Evolutionary conservation across 169 alveolate genomes (phyloP), one percentile per base, ranked within the genome.

Genomic region (Perkinsus olseni): DNA sequence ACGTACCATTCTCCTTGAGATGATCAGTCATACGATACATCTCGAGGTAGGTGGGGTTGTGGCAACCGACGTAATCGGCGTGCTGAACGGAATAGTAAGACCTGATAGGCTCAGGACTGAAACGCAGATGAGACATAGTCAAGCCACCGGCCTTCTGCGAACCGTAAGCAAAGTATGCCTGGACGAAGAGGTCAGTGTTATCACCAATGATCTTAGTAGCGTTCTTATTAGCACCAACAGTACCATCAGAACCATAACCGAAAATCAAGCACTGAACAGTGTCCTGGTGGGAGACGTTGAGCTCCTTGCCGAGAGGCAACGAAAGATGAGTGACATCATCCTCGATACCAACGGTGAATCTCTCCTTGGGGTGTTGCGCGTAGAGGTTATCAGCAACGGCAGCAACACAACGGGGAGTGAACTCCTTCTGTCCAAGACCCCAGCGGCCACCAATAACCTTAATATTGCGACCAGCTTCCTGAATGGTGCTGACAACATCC

Each of bases 121-220:
- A 95, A 45, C 96, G 94, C 91, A 95, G 94, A 36, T 94, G 96
- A 93, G 95, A 92, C 94, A 94, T 93, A 8, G 96, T 95, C 38
- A 95, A 95, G n/a, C 96, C 96, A 40, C 96, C 96, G 39, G 96
- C 94, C 92, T 95, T 95, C 94, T 94, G 93, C 28, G 96, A 96
- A 40, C 94, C 96, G 74, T 95, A 95, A 34, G 95, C 95, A 93
- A 95, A 95, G 94, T 95, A 95, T 24, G 96, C 96, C 94, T 95
- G 96, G 91, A 91, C 94, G 90, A 92, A 92, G 92, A 95, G 93
- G 90, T 94, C 94, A 28, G 96, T 95, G 91, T 95, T 92, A 94
- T 94, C 95, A 0, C 96, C 96, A 62, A 95, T 95, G 93, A 95
- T 94, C 95, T 95, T 95, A 93, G 94, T 95, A 91, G 96, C 95